Percentiles rank a stretch among this genome's conserved stretches.
These are phyloP conservation scores for Oxyria digyna DNA, from an alignment of 148 eudicot species.

Conservation along the genomic window DNA sequence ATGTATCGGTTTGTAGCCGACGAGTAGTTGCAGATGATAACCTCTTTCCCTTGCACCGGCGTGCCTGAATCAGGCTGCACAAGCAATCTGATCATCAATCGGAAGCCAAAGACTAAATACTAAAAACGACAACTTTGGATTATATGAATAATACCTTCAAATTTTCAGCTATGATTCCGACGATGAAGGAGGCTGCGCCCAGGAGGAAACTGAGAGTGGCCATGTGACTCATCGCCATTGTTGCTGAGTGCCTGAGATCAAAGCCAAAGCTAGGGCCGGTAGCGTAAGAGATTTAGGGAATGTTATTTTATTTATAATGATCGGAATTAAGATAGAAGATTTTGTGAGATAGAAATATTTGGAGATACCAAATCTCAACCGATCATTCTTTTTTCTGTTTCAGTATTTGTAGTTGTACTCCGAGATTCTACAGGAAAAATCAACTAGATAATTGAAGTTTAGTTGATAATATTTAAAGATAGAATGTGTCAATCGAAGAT, in stretches of 20 bases:
- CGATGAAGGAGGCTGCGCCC: slow-evolving; percentile 10
- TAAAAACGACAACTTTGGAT: not conserved
- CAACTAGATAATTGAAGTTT: too few relatives aligned
- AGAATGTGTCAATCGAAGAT: too few relatives aligned
- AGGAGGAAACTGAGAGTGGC: slow-evolving; percentile 8
- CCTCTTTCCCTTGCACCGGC: slow-evolving; percentile 34
- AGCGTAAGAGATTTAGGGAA: not conserved
- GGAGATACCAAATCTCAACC: not conserved
- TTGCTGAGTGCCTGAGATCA: not conserved
- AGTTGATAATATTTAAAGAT: too few relatives aligned
- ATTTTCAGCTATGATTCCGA: slow-evolving; percentile 11
- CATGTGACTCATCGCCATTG: slow-evolving; percentile 12
- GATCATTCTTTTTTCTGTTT: too few relatives aligned
- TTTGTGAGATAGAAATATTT: not conserved
- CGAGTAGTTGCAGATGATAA: slow-evolving; percentile 51
- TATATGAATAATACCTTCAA: not conserved
- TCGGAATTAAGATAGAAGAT: not conserved
- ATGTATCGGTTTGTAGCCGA: slow-evolving; percentile 33
- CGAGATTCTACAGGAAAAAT: too few relatives aligned
- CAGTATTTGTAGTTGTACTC: too few relatives aligned
- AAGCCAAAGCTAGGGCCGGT: not conserved
- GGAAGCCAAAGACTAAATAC: not conserved
- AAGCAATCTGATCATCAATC: not conserved
- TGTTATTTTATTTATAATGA: not conserved
- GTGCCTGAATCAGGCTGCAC: slow-evolving; percentile 48